Conservation (phyloP, 495 filamentous ascomycete genomes). For the Talaromyces liani region DNA sequence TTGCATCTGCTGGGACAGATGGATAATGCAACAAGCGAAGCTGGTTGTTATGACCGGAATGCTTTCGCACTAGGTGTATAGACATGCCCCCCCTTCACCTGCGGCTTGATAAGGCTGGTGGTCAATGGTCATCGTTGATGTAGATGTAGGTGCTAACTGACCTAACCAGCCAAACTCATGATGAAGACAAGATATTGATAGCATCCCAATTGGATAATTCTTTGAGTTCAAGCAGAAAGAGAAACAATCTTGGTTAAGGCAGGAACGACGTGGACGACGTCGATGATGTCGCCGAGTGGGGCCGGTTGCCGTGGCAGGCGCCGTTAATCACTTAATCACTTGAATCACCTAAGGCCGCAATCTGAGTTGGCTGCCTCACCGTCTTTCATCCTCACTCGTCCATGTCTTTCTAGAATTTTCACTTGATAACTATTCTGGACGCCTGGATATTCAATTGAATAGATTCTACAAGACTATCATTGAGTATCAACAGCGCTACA, state of each 20-base stretch:
- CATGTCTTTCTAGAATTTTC: not conserved
- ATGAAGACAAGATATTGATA: not conserved
- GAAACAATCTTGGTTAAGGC: slow-evolving; percentile 16
- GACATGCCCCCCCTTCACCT: not conserved
- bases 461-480: not conserved
- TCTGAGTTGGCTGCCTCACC: not conserved
- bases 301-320: slow-evolving; percentile 8
- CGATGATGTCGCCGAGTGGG: not conserved
- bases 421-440: not conserved
- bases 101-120: not conserved
- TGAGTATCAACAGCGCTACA: not conserved
- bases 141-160: not conserved
- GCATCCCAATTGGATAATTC: not conserved
- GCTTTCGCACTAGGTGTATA: slow-evolving; percentile 40
- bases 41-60: slow-evolving; percentile 54
- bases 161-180: not conserved
- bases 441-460: not conserved
- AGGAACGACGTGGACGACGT: not conserved
- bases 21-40: slow-evolving; percentile 62
- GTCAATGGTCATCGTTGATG: not conserved
- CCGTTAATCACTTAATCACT: not conserved
- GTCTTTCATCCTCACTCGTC: not conserved
- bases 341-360: not conserved
- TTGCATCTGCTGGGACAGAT: slow-evolving; percentile 38
- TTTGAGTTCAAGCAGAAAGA: not conserved